Evolutionary conservation across 2,329 filamentous ascomycete genomes (phyloP).

Genomic region (Calonectria pseudoreteaudii): DNA sequence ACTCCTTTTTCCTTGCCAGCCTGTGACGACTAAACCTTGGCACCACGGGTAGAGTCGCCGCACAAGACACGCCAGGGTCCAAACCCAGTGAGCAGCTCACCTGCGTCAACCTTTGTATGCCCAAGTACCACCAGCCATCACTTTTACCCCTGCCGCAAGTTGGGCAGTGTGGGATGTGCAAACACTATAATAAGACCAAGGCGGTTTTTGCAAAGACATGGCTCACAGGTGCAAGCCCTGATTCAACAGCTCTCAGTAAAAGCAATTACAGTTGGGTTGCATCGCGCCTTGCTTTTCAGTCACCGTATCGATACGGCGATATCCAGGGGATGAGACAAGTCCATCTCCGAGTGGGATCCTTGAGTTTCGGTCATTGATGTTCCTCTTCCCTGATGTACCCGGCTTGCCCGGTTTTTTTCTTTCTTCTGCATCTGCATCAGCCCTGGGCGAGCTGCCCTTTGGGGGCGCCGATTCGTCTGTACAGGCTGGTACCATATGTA

Average conservation of each 20-base stretch:
- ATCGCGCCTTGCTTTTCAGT: neutral
- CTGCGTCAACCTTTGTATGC: slow-evolving; percentile 35
- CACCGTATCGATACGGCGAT: slow-evolving; percentile 25
- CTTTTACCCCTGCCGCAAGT: slow-evolving; percentile 16
- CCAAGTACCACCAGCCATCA: slow-evolving; percentile 29
- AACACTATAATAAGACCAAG: slow-evolving; percentile 34
- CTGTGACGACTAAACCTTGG: slow-evolving; percentile 28
- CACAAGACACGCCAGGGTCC: slow-evolving; percentile 20
- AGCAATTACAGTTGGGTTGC: slow-evolving; percentile 21
- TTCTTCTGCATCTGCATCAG: slow-evolving; percentile 37
- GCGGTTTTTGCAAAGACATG: slow-evolving; percentile 19
- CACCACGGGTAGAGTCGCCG: slow-evolving; percentile 24
- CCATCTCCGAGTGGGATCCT: slow-evolving; percentile 30
- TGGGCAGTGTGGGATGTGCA: slow-evolving; percentile 34
- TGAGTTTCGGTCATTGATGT: slow-evolving; percentile 31
- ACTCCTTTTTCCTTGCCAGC: slow-evolving; percentile 25
- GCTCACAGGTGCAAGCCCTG: slow-evolving; percentile 26
- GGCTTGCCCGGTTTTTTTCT: slow-evolving; percentile 22
- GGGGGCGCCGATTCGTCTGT: slow-evolving; percentile 28
- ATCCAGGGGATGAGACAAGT: slow-evolving; percentile 35
- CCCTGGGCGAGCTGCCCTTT: slow-evolving; percentile 31
- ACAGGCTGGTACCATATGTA: neutral
- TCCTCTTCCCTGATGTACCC: slow-evolving; percentile 3
- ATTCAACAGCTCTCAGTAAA: slow-evolving; percentile 3
- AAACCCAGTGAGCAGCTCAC: slow-evolving; percentile 21